Evolutionary conservation across 257 asterid species (phyloP).

Genomic region (Fraxinus americana): DNA sequence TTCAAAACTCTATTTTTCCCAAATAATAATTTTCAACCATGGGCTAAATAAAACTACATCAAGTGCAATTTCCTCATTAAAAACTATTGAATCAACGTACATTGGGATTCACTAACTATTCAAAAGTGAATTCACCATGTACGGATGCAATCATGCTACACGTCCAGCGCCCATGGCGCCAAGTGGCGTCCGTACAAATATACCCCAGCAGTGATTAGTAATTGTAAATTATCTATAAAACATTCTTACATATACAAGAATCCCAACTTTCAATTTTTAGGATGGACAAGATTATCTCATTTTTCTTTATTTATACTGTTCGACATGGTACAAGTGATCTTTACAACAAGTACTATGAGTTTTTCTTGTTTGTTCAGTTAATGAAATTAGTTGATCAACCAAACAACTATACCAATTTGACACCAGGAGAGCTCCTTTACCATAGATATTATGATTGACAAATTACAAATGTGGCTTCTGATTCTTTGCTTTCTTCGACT

Average conservation of each 20-base stretch:
- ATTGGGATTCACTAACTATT: no score
- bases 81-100: not conserved
- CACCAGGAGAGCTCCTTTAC: not conserved
- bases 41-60: no score
- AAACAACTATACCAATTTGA: slow-evolving; percentile 9
- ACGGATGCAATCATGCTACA: no score
- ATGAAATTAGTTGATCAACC: slow-evolving; percentile 6
- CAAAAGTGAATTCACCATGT: not conserved
- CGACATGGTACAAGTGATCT: not conserved
- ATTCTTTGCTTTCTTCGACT: slow-evolving; percentile 65
- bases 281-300: not conserved
- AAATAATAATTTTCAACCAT: no score
- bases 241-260: slow-evolving; percentile 25
- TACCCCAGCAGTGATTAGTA: no score
- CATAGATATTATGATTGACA: not conserved
- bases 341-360: not conserved
- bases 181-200: no score
- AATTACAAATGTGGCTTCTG: slow-evolving; percentile 36
- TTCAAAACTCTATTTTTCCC: no score
- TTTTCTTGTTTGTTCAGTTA: not conserved
- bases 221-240: slow-evolving; percentile 6
- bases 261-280: slow-evolving; percentile 7
- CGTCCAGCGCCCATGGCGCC: no score
- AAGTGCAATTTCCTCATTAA: no score
- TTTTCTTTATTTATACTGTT: not conserved